Evolutionary conservation across 202 grass and related monocot genomes (phyloP), one percentile per base, ranked within the genome.

Genomic region (Bolboschoenoplectus hybrid): DNA sequence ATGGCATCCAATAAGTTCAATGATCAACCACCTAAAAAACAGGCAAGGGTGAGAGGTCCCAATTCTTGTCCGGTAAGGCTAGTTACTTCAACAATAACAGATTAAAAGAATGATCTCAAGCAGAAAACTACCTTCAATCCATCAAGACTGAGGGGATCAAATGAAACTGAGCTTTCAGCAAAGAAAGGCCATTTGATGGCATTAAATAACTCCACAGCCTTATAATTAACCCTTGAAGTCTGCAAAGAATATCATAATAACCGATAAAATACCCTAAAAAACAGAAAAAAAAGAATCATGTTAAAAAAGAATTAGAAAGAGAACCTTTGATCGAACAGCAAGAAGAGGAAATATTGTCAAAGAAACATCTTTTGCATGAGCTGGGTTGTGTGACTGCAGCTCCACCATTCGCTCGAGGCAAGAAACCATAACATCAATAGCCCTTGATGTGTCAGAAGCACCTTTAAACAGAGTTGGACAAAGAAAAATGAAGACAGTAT

Each of bases 161-260:
- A 86, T 62, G 83, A 86, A 87, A 95, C 85, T 82, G 84, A 82
- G 84, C 86, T 92, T 82, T 88, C 82, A 67, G 68, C 74, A 62
- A 86, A 95, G 82, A 95, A 95, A 74, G 92, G 84, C 91, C 91
- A 95, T 51, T 91, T 89, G 55, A 98, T 89, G 83, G 90, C 89
- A 79, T 92, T 92, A 84, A 86, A 87, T 82, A 98, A 80, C 83
- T 95, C 90, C 89, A 98, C 83, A 84, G 96, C 91, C 90, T 98
- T 95, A 74, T 93, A 84, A 67, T 95, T 98, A 76, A 95, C 81
- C 68, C 50, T 94, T 76, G 88, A 77, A 64, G 90, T 92, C 96
- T 98, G 86, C 57, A 88, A 87, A 66, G 11, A 86, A 82, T 40
- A 86, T 60, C 67, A 72, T 16, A 14, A 84, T 75, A 82, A 47